Evolutionary conservation across 345 rosid species (phyloP), one percentile per base, ranked within the genome.

Genomic region (Acer saccharum): DNA sequence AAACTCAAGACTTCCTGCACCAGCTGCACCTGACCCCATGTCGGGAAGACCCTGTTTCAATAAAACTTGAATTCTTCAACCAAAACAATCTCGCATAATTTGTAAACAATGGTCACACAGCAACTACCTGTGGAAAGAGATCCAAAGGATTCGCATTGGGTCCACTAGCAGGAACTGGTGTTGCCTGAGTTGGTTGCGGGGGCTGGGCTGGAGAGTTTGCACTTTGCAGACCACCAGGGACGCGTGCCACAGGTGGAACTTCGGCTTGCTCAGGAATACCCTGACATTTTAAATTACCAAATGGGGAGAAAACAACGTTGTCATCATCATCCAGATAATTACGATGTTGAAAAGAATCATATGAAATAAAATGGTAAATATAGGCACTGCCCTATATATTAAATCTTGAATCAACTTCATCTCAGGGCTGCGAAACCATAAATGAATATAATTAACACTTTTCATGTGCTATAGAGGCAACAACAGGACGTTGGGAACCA

Each of bases 121-220:
- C 29, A 74, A 77, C 48, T 80, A 91, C 98, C 97, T 91, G 97
- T n/a, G 98, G 98, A 81, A 94, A 94, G 81, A 94, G 89, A 84
- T 94, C 90, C 64, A 94, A 81, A 73, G 98, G 98, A 84, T 91
- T 88, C 11, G 97, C 92, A 90, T 93, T 94, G 69, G 98, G 98
- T 29, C 95, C 97, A 72, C 82, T 75, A 7, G 91, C 41, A 58
- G 94, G 83, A 81, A 72, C 82, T 43, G 92, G 76, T 48, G 87
- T 75, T n/a, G 90, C 83, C 72, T 85, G 90, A 58, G 93, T 85
- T 57, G 90, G 82, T 81, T 85, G 92, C 17, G 76, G 82, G 57
- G 81, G 60, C 68, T 76, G 85, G 32, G 74, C 85, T 21, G 87
- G 81, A 79, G 91, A 90, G 83, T 83, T 86, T 66, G 87, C 84